Evolutionary conservation across 2,329 filamentous ascomycete genomes (phyloP).

Genomic region (Magnaporthiopsis incrustans): DNA sequence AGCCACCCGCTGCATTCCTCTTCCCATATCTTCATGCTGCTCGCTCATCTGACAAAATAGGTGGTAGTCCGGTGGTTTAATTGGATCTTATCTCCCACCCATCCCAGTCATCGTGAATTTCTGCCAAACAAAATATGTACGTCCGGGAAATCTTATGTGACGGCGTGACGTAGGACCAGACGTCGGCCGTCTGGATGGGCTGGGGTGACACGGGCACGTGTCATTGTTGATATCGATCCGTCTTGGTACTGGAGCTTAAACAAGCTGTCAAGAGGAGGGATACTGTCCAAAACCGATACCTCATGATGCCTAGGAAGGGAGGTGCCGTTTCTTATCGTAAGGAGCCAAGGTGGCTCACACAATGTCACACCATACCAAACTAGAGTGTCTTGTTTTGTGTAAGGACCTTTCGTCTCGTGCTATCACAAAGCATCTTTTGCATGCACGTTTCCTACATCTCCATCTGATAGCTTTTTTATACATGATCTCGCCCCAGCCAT

Average conservation of each 20-base stretch:
- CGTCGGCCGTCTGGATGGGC: neutral
- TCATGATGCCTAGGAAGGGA: neutral
- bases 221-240: neutral
- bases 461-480: neutral
- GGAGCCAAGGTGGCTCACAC: too few relatives aligned
- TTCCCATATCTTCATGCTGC: too few relatives aligned
- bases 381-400: too few relatives aligned
- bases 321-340: neutral
- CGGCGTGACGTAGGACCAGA: neutral
- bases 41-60: too few relatives aligned
- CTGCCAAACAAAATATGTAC: too few relatives aligned
- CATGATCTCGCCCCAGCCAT: neutral
- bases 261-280: neutral
- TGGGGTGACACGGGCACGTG: neutral
- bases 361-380: too few relatives aligned
- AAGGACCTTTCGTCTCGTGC: neutral
- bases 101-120: too few relatives aligned
- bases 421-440: neutral
- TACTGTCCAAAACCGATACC: neutral
- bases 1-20: too few relatives aligned
- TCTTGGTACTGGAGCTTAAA: neutral
- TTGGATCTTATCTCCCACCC: too few relatives aligned
- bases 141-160: neutral
- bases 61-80: too few relatives aligned
- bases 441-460: neutral